Evolutionary conservation across 345 rosid genomes (phyloP), one percentile per base, ranked within the genome.

Genomic region (Lepidium didymum): DNA sequence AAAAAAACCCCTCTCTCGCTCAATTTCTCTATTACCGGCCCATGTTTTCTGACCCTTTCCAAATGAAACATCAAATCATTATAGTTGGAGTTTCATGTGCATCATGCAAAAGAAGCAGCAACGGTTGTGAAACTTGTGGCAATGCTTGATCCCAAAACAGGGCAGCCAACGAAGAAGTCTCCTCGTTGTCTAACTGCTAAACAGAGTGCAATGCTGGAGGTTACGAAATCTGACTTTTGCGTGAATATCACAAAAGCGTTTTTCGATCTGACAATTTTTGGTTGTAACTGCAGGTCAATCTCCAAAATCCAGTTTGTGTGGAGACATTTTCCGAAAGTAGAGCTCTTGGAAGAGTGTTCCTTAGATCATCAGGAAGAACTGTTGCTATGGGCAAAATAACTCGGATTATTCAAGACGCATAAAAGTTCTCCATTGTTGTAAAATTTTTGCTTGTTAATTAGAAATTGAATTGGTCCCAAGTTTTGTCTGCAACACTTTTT

Each of bases 31-130:
- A 11, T 38, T 14, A 13, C 44, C 5, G 9, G 25, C 33, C 23
- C 56, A 12, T 43, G 45, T 51, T 51, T 42, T 41, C 35, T 62
- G 46, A 54, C 49, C 34, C 13, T 68, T 67, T 27, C 38, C 18
- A 44, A 29, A 56, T 70, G 44, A 29, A 50, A 69, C 41, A 29
- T 15, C 38, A 25, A 41, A 46, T 47, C 9, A 43, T 60, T 13
- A 46, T 72, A 91, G 99, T 64, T 95, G 89, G 99, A 95, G 75
- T 84, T 91, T 73, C 96, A 95, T 57, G 72, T 86, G 67, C 95
- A 89, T 71, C 99, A 91, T 21, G 87, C 86, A 15, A 89, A 89
- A 77, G 96, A 85, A 75, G 97, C 89, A 51, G 96, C 93, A 43
- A 83, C 80, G 70, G 84, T 95, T 21, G 76, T 61, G 61, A 89